Base-by-base conservation (phyloP, 2,329 filamentous ascomycete genomes). In the Massarina eburnea region DNA sequence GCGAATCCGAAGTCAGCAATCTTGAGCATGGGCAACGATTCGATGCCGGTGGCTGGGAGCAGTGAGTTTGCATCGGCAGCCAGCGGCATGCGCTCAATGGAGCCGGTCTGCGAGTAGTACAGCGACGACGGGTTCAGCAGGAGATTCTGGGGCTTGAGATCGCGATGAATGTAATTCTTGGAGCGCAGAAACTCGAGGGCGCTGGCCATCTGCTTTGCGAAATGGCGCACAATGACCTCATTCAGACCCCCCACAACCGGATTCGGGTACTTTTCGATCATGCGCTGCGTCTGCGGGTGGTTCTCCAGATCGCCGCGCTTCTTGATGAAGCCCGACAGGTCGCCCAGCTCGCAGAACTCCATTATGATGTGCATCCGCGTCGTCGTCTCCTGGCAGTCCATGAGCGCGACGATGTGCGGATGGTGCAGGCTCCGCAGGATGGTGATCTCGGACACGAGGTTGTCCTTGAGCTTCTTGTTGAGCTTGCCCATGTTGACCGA, bases 1-100 rank as follows among this genome's bases (percentile, higher is more conserved):
- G 94, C 94, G 67, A 99, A 99, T n/a, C 94, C 94, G 66, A 99
- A 99, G 73, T 99, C 94, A 46, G 94, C 94, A 59, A 99, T 85
- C 74, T 99, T 99, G 49, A 99, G 82, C 86, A 97, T 95, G 4
- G 94, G 94, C 33, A 99, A 73, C 15, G 91, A 94, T 42, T 83
- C 79, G 22, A 99, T 76, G 7, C 94, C 94, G 20, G 86, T 85
- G 20, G 86, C 81, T 3, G 92, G 91, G 35, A 89, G 87, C 45
- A 94, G 77, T 1, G 90, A 91, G 65, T 91, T 84, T 34, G 87
- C 84, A 61, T 88, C 91, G 41, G 85, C 87, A 67, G 94, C 84
- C 46, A 94, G 84, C 15, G 88, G 85, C 48, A 86, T 81, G 26
- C 79, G 76, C 48, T 83, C 78, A 24, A 68, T 58, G 5, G 62